phyloP scores from a whole-genome alignment of 2,329 filamentous ascomycete genomes.

The Colletotrichum viniferum region DNA sequence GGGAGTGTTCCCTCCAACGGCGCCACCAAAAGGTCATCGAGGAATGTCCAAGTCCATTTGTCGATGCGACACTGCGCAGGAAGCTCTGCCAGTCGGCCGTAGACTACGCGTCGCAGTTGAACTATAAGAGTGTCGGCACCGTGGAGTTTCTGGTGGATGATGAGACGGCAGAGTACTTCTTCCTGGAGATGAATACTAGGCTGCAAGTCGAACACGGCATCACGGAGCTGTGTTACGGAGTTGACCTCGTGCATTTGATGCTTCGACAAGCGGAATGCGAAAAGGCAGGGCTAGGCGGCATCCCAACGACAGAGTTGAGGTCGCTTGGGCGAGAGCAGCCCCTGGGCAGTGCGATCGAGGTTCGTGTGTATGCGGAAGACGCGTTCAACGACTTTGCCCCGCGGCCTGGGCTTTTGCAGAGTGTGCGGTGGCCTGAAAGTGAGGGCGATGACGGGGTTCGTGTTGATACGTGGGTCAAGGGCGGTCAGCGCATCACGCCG shows the following conservation, averaged over 20 bases:
- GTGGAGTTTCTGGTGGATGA: conserved; percentile 44
- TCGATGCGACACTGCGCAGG: conserved; percentile 33
- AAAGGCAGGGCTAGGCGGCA: neutral
- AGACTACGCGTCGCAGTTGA: conserved; percentile 32
- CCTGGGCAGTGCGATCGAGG: conserved; percentile 40
- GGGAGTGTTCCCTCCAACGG: conserved; percentile 51
- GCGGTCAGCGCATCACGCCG: conserved; percentile 59
- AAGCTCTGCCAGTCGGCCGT: conserved; percentile 35
- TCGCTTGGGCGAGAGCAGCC: conserved; percentile 14
- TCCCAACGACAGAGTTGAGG: neutral
- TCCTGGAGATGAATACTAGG: conserved; percentile 53
- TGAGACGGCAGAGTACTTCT: conserved; percentile 36
- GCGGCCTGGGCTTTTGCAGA: conserved; percentile 61
- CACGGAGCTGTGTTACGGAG: neutral
- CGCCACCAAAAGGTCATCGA: conserved; percentile 51
- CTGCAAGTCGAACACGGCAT: conserved; percentile 78
- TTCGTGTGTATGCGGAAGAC: conserved; percentile 50
- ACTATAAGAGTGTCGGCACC: conserved; percentile 41
- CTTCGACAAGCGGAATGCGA: conserved; percentile 30
- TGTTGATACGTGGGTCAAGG: conserved; percentile 68
- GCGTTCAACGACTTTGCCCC: conserved; percentile 63
- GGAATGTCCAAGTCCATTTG: conserved; percentile 33
- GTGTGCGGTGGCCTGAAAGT: conserved; percentile 56
- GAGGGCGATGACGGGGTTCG: conserved; percentile 45
- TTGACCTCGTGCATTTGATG: conserved; percentile 12